Evolutionary conservation across 2,329 filamentous ascomycete species (phyloP), one percentile per base, ranked within the genome.

Genomic region (Paradendryphiella salina): DNA sequence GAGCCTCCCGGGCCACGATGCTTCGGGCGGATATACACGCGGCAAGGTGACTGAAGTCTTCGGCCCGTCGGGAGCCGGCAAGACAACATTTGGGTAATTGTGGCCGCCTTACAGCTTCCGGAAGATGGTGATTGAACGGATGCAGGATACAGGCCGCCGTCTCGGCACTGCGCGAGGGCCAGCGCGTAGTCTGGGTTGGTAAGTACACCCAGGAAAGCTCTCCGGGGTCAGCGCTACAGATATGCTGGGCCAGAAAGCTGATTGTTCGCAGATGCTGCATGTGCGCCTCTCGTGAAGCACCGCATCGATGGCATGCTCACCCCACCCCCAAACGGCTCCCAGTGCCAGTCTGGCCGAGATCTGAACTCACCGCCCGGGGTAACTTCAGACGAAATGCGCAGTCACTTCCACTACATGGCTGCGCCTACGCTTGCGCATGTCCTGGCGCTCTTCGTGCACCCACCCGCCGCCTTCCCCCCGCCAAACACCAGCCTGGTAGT

Each of bases 1-100:
- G 50, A 56, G 60, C 47, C 52, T 50, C 14, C 61, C 63, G 17
- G 62, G 65, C 52, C 63, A 64, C 21, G 35, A 54, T 45, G 50
- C 58, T 28, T 38, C 57, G 33, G 63, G 65, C 46, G 91, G 90
- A 3, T 78, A 96, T 39, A 81, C 81, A 53, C 83, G 85, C 49
- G 90, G 91, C 11, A 88, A 90, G 70, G 80, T 96, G 34, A 89
- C 88, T 3, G 93, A 97, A 73, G 76, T 96, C 41, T 96, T 89
- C 82, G 93, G 93, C 0, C 90, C 92, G 9, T 87, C 90, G 7
- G 92, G 91, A 1, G 83, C 83, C 20, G 93, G 92, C 23, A 96
- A 96, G 78, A 96, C 90, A 3, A 80, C 87, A 10, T 77, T 96
- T 61, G 88, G 86, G 88, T 93, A 79, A 75, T 83, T 75, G 39